Evolutionary conservation across 768 basidiomycete genomes (phyloP), one percentile per base, ranked within the genome.

Genomic region (Auricularia heimuer): DNA sequence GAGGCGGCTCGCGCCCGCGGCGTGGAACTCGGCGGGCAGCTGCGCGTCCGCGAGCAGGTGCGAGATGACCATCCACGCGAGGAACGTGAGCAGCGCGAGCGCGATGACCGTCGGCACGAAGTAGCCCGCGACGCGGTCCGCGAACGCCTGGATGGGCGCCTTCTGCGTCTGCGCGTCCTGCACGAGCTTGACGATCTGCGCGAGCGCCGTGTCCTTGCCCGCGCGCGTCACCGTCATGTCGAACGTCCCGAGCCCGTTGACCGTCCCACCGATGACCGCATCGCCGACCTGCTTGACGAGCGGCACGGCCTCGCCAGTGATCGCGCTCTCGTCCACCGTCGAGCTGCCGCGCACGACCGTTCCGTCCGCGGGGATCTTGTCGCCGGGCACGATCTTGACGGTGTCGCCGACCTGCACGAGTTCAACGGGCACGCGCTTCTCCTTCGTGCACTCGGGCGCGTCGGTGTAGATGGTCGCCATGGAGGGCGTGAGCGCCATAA

Each of bases 131-230:
- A 97, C 87, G 63, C 82, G 85, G 75, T 99, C 97, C 3, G 94
- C 94, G 75, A 98, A 97, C 3, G 90, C 92, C 72, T 99, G 97
- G 67, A 99, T 98, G 10, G 97, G 97, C 2, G 97, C 96, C 74
- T 98, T 98, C 65, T 88, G 90, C 3, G 95, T 98, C 76, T 98
- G 97, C 1, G 97, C 97, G 51, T 98, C 94, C 73, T 98, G 95
- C 67, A 99, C 97, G 63, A 98, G 87, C 69, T 87, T 87, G 66
- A 98, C 96, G 68, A 99, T 98, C 77, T 98, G 97, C 3, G 94
- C 85, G 10, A 99, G 82, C 0, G 97, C 94, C 0, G 97, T 98
- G 73, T 99, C 94, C 71, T 93, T 90, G 45, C 97, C 97, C 3
- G 97, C 94, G 12, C 94, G 89, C 1, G 91, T 94, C 70, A 99